These are phyloP conservation scores for Allium cepa DNA, from an alignment of 106 monocot genomes.

Conservation along the genomic window DNA sequence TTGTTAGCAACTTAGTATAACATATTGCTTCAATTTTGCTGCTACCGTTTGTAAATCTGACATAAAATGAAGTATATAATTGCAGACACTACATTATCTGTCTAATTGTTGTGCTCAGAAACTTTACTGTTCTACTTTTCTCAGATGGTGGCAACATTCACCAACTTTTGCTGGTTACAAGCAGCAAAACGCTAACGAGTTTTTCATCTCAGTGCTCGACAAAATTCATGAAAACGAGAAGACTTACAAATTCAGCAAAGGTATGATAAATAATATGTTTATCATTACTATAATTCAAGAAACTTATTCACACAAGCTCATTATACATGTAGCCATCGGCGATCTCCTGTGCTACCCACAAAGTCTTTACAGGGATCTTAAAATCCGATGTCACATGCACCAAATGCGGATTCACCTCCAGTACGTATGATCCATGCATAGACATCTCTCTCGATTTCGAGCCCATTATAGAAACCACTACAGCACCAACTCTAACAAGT, in stretches of 20 bases:
- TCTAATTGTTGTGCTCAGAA: too few species aligned
- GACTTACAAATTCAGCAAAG: conserved; percentile 22
- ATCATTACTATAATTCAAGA: neutral
- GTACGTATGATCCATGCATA: conserved; percentile 60
- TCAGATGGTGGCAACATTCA: conserved; percentile 78
- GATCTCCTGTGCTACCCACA: conserved; percentile 63
- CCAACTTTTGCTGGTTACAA: conserved; percentile 49
- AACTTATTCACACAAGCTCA: neutral
- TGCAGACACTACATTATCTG: too few species aligned
- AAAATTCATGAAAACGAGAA: conserved; percentile 64
- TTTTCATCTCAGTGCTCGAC: conserved; percentile 66
- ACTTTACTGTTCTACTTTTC: neutral
- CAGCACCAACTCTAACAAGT: conserved; percentile 33
- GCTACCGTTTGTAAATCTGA: too few species aligned
- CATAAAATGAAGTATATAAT: too few species aligned
- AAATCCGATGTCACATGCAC: conserved; percentile 61
- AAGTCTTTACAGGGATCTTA: conserved; percentile 52
- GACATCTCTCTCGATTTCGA: conserved; percentile 61
- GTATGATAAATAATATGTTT: conserved; percentile 4
- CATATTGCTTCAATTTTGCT: neutral
- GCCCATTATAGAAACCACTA: neutral
- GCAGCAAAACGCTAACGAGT: conserved; percentile 75
- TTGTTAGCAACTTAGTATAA: neutral
- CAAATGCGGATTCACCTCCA: conserved; percentile 63
- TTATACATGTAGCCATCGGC: conserved; percentile 26